Evolutionary conservation across 2,329 filamentous ascomycete genomes (phyloP), one percentile per base, ranked within the genome.

Genomic region (Neofusicoccum ribis): DNA sequence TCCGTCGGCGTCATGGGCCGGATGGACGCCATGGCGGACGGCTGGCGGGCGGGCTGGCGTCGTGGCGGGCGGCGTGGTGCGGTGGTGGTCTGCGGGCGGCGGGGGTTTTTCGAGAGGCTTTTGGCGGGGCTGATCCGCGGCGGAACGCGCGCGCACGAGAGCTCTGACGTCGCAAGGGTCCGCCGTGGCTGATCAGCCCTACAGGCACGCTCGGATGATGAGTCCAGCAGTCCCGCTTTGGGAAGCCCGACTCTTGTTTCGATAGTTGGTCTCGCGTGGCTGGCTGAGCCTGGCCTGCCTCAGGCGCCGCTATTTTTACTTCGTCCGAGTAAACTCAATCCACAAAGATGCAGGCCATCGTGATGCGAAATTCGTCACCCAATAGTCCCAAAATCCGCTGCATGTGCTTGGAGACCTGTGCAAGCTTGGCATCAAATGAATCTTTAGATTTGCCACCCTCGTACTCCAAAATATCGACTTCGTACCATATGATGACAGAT

Each of bases 1-100:
- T 99, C 95, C 70, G 87, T 85, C 2, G 92, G 90, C 67, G 86
- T 87, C 83, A 97, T 96, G 34, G 64, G 64, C 47, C 64, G 64
- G 43, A 66, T 66, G 49, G 49, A 54, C 20, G 64, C 56, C 64
- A 66, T 66, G 44, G 11, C 34, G 23, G 46, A 50, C 50, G 4
- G 41, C 11, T 9, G 27, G 15, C 8, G 23, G 11, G 60, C 9
- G 23, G 14, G 58, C 14, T 27, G n/a, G n/a, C 2, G 14, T 41
- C 41, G n/a, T 36, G 17, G 39, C 17, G 17, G 39, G 27, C 37
- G 46, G n/a, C 58, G 39, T 67, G 23, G 39, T 63, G 51, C 27
- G 46, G 52, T 59, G 43, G 51, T 44, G 65, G 50, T 51, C 51
- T 59, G 31, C 59, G 51, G 56, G 37, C 52, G 41, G 37, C 50